phyloP scores from a whole-genome alignment of 441 rosid genomes.

The Omphalea diandra region DNA sequence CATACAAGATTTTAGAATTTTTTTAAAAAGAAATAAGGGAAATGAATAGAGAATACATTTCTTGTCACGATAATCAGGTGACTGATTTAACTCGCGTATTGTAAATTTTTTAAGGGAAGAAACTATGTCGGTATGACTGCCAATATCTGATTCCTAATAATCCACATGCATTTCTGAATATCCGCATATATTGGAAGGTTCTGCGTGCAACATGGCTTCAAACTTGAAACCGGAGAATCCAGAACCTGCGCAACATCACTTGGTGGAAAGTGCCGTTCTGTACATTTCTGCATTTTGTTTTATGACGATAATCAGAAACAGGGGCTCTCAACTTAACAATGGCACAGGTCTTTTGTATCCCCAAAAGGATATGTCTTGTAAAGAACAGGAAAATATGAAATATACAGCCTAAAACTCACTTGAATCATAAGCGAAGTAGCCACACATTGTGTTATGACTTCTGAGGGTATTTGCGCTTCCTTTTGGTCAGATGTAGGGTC shows the following conservation, averaged over 20 bases:
- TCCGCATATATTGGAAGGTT: conserved; percentile 84
- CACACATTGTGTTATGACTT: conserved; percentile 82
- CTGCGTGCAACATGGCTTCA: conserved; percentile 81
- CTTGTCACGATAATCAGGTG: not conserved
- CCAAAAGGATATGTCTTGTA: not conserved
- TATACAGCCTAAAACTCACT: conserved; percentile 40
- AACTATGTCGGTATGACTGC: conserved; percentile 74
- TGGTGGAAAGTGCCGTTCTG: conserved; percentile 91
- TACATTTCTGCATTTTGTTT: conserved; percentile 69
- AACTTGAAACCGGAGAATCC: conserved; percentile 70
- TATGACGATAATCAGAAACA: not conserved
- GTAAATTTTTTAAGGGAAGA: conserved; percentile 10
- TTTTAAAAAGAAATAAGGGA: not conserved
- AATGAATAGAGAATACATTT: not conserved
- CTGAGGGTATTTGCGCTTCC: conserved; percentile 61
- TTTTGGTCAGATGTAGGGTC: conserved; percentile 38
- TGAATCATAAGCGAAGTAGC: conserved; percentile 89
- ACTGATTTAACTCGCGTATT: conserved; percentile 5
- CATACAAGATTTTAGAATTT: too few relatives aligned
- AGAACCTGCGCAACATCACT: conserved; percentile 86
- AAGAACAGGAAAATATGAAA: not conserved
- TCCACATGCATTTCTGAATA: conserved; percentile 95
- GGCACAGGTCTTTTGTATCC: too few relatives aligned
- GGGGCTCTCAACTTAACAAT: not conserved
- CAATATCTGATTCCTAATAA: conserved; percentile 86